phyloP scores from a whole-genome alignment of 2,329 filamentous ascomycete species.

The Fusarium burgessii region DNA sequence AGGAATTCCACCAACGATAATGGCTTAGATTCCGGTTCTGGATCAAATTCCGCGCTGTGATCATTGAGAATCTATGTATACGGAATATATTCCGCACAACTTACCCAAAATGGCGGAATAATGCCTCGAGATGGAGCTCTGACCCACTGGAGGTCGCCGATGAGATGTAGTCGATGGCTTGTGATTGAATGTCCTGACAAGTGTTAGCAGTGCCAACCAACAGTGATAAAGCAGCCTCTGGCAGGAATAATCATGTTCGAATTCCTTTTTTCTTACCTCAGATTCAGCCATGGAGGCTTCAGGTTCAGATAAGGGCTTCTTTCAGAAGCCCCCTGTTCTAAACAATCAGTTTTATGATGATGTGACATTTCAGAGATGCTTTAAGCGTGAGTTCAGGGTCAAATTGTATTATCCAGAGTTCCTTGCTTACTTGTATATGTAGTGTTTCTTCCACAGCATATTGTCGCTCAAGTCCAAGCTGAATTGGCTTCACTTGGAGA shows the following conservation, averaged over 20 bases:
- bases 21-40: background rate
- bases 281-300: conserved; percentile 56
- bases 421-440: conserved; percentile 1
- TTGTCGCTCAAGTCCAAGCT: conserved; percentile 55
- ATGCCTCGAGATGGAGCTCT: background rate
- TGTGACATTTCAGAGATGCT: conserved; percentile 62
- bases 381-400: conserved; percentile 57
- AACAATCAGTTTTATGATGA: conserved; percentile 70
- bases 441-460: conserved; percentile 63
- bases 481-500: conserved; percentile 63
- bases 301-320: conserved; percentile 64
- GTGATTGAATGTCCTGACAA: conserved; percentile 31
- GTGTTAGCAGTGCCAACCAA: background rate
- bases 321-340: conserved; percentile 64
- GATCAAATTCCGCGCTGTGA: background rate
- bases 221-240: background rate
- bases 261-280: background rate
- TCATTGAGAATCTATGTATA: background rate
- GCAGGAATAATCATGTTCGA: background rate
- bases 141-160: conserved; percentile 33
- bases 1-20: background rate
- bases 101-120: conserved; percentile 6
- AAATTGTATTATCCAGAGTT: too few species aligned
- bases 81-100: conserved; percentile 1
- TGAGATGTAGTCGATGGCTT: conserved; percentile 30